Evolutionary conservation across 208 protist genomes (phyloP).

Genomic region (Leishmania mexicana): DNA sequence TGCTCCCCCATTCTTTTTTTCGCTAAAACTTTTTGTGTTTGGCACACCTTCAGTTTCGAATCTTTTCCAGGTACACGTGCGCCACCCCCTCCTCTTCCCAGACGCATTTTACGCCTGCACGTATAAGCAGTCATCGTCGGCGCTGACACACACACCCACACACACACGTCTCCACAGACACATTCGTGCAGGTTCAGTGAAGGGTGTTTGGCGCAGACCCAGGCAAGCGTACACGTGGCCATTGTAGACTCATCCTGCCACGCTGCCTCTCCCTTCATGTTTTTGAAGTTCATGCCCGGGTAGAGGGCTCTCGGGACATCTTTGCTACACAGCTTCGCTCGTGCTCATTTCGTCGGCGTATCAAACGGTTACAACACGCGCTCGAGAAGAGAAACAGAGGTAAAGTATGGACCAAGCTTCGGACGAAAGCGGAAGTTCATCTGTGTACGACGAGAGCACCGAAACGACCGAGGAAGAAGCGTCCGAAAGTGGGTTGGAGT

Average conservation of each 20-base stretch:
- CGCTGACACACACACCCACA: not conserved
- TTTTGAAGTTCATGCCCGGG: not conserved
- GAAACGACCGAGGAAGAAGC: conserved; percentile 22
- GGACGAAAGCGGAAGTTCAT: conserved; percentile 22
- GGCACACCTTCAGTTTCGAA: not conserved
- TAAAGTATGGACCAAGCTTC: conserved; percentile 16
- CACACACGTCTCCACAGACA: not conserved
- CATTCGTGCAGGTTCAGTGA: not conserved
- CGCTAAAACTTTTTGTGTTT: not conserved
- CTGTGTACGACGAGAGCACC: conserved; percentile 27
- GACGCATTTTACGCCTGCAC: not conserved
- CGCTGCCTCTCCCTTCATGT: not conserved
- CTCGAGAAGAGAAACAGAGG: not conserved
- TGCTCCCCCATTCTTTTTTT: not conserved
- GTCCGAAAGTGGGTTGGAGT: conserved; percentile 5
- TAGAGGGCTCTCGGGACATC: not conserved
- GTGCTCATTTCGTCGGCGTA: not conserved
- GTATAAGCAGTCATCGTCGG: not conserved
- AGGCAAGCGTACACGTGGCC: not conserved
- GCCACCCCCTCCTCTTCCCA: not conserved
- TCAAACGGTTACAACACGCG: not conserved
- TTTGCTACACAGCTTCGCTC: not conserved
- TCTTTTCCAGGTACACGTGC: not conserved
- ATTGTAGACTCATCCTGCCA: not conserved
- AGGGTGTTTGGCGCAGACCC: not conserved